phyloP scores from a whole-genome alignment of 768 basidiomycete species.

The Mycena haematopus region DNA sequence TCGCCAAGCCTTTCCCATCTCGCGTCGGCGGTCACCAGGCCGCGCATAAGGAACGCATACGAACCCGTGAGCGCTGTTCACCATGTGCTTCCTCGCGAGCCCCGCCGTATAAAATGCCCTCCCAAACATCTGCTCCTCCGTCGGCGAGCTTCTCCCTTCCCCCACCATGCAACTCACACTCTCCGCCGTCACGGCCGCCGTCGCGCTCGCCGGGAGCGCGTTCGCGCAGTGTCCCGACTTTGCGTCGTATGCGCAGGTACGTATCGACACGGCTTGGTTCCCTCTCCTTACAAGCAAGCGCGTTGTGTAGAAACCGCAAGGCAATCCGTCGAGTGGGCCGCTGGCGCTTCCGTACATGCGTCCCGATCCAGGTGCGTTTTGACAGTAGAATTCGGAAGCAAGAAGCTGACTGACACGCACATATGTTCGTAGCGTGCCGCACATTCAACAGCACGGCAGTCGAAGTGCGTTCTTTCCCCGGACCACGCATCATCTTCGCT shows the following conservation, averaged over 20 bases:
- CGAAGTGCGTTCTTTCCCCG: constrained; percentile 52
- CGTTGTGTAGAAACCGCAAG: constrained; percentile 61
- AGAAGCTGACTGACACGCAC: no score
- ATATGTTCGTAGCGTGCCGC: constrained; percentile 60
- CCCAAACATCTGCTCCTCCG: neutral
- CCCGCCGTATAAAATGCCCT: neutral
- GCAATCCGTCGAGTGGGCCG: constrained; percentile 62
- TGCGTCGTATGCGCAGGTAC: constrained; percentile 31
- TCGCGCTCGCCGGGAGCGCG: constrained; percentile 27
- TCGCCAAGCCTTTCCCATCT: no score
- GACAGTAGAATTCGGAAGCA: no score
- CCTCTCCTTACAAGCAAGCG: neutral
- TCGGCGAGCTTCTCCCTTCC: neutral
- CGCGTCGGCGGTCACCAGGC: no score
- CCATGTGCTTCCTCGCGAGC: constrained; percentile 5
- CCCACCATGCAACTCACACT: constrained; percentile 10
- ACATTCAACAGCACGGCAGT: constrained; percentile 81
- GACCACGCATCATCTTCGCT: neutral
- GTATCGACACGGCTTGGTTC: no score
- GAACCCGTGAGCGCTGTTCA: neutral
- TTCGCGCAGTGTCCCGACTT: no score
- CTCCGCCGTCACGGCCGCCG: constrained; percentile 5
- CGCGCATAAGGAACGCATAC: no score
- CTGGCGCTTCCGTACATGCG: constrained; percentile 76
- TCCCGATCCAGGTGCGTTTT: constrained; percentile 41